Evolutionary conservation across 2,329 filamentous ascomycete species (phyloP).

Genomic region (Phialophora macrospora): DNA sequence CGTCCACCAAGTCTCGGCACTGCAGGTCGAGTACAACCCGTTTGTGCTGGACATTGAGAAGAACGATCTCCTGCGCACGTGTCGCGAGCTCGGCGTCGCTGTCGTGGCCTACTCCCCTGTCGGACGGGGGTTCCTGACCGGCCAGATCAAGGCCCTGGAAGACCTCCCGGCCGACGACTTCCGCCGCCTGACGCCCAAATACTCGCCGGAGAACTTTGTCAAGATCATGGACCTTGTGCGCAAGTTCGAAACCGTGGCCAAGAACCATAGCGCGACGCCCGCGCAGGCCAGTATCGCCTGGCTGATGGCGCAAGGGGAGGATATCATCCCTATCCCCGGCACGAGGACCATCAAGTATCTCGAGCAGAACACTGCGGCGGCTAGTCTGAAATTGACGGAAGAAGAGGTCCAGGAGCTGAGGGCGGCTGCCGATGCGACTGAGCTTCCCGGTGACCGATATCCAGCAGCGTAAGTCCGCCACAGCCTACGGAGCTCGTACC

Average conservation of each 20-base stretch:
- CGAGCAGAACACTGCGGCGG: conserved; percentile 48
- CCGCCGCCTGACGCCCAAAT: conserved; percentile 59
- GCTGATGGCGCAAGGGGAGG: conserved; percentile 49
- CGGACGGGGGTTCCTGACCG: conserved; percentile 63
- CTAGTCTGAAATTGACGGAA: not conserved
- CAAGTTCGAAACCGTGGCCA: conserved; percentile 62
- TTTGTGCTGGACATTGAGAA: conserved; percentile 55
- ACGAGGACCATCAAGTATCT: conserved; percentile 56
- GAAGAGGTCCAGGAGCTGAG: conserved; percentile 5
- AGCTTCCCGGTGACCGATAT: conserved; percentile 1
- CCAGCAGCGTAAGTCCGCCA: conserved; percentile 1
- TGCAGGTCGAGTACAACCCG: conserved; percentile 58
- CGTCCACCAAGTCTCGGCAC: conserved; percentile 54
- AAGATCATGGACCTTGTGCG: conserved; percentile 67
- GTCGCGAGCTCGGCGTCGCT: conserved; percentile 66
- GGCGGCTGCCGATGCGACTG: not conserved
- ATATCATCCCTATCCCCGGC: conserved; percentile 65
- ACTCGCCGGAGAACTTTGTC: conserved; percentile 66
- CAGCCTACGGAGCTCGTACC: not conserved
- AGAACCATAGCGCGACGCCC: conserved; percentile 57
- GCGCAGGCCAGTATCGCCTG: conserved; percentile 66
- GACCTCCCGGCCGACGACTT: conserved; percentile 62
- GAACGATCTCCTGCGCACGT: conserved; percentile 50
- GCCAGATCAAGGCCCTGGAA: conserved; percentile 55
- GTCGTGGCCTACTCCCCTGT: conserved; percentile 75